Base-by-base conservation (phyloP, 2,329 filamentous ascomycete genomes). In the Pseudogymnoascus sp. region DNA sequence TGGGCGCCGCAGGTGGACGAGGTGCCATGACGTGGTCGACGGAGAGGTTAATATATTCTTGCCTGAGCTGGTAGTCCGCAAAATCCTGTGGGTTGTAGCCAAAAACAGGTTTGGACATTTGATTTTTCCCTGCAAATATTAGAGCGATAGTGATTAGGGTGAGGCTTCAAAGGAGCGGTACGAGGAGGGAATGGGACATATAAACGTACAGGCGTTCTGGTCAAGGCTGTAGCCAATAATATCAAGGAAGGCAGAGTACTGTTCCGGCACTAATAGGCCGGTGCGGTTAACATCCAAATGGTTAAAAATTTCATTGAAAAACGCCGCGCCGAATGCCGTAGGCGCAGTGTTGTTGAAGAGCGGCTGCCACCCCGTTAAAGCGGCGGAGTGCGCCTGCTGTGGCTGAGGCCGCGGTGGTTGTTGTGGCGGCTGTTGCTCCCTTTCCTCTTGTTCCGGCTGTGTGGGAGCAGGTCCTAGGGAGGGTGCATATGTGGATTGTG, bases 351-450 rank as follows among this genome's bases (percentile, higher is more conserved):
- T 52, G 16, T 65, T 65, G 31, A 68, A 70, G 11, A 70, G 61
- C 3, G 67, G 64, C 49, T 64, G 63, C 69, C 69, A 70, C 84
- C 21, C 41, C n/a, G 41, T 8, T 45, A 6, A 5, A 4, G 21
- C 21, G 14, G 41, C 12, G 21, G 41, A n/a, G 21, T 45, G 21
- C 21, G 41, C 26, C 41, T 45, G 41, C 41, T 45, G 41, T 45
- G 6, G 12, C 12, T 45, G 41, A 8, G 41, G 21, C 12, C 41
- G 41, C 41, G 41, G 41, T n/a, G 41, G 41, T 45, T 45, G 41
- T n/a, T 26, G 41, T 26, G 41, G 41, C 10, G 10, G 31, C 31
- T 33, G 31, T 33, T 33, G 31, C 31, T 33, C 10, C 31, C 10
- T 11, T 33, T 33, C 2, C 31, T 33, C 10, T 33, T 33, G 31